A percentile compares a stretch with the other conserved stretches of the same genome.
phyloP scores from a whole-genome alignment of 1,284 basidiomycete genomes.

The Coniferiporia sulphurascens region DNA sequence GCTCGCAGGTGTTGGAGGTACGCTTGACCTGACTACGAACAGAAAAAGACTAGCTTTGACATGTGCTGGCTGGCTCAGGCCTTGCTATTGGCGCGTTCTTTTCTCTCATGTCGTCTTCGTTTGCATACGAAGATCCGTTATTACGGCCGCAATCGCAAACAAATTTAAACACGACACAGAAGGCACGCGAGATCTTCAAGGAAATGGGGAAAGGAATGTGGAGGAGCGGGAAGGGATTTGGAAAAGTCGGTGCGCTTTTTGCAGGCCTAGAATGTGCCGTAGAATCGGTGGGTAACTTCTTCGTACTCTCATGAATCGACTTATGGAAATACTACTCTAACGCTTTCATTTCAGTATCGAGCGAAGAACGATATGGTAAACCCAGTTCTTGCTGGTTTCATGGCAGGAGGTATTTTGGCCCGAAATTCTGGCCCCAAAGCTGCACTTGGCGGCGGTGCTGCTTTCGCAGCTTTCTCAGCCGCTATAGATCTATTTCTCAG shows the following conservation, averaged over 20 bases:
- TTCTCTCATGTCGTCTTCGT: constrained; percentile 92
- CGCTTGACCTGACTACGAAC: constrained; percentile 27
- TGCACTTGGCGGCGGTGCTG: constrained; percentile 75
- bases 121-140: constrained; percentile 93
- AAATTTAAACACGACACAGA: constrained; percentile 61
- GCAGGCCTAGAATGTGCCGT: constrained; percentile 94
- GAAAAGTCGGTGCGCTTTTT: constrained; percentile 91
- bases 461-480: constrained; percentile 88
- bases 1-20: constrained; percentile 77
- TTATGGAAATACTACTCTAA: background rate
- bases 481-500: constrained; percentile 85
- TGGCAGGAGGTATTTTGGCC: constrained; percentile 79
- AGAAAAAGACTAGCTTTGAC: constrained; percentile 11
- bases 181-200: constrained; percentile 83
- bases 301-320: background rate
- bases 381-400: constrained; percentile 65
- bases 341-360: constrained; percentile 62
- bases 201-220: constrained; percentile 96
- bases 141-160: constrained; percentile 63
- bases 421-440: constrained; percentile 82
- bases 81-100: constrained; percentile 94
- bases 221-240: constrained; percentile 87
- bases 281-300: constrained; percentile 74
- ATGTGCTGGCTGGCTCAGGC: constrained; percentile 41
- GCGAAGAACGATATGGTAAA: constrained; percentile 95